phyloP scores from a whole-genome alignment of 129 eudicot genomes.

The sunflower (Helianthus annuus) region HanXRQr2.0-SUNRISE NC_035444.2:6907577-6908076 shows the following conservation, averaged over 20 bases:
- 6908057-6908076: background rate
- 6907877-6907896: too few relatives aligned
- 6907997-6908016: background rate
- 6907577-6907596: background rate
- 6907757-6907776: too few relatives aligned
- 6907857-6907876: too few relatives aligned
- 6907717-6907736: conserved; percentile 49
- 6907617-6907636: conserved; percentile 69
- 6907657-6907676: conserved; percentile 93
- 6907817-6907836: too few relatives aligned
- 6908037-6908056: background rate
- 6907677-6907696: conserved; percentile 64
- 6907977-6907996: too few relatives aligned
- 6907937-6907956: too few relatives aligned
- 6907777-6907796: too few relatives aligned
- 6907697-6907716: conserved; percentile 69
- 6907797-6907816: too few relatives aligned
- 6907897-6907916: too few relatives aligned
- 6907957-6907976: too few relatives aligned
- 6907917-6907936: too few relatives aligned
- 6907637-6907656: conserved; percentile 86
- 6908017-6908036: background rate
- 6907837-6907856: too few relatives aligned
- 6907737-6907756: background rate
- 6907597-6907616: conserved; percentile 5